Base-by-base conservation (phyloP, 495 filamentous ascomycete species). In the Pseudomonodictys pantanalensis region DNA sequence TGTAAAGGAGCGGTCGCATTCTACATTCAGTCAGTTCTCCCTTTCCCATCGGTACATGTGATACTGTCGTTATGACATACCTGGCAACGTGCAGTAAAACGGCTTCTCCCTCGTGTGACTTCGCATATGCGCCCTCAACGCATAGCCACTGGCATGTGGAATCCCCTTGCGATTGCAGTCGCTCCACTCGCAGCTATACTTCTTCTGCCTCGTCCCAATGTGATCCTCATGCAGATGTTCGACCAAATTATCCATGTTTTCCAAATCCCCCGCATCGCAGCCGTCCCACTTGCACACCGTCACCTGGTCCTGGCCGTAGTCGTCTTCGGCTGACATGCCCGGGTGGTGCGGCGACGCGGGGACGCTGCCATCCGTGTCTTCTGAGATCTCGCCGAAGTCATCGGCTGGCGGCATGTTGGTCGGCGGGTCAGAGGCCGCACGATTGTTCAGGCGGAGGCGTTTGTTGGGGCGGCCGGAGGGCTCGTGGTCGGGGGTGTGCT, bases 61-160 rank as follows among this genome's bases (percentile, higher is more conserved):
- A 5, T 15, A 15, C 38, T 12, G 38, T 41, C 3, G 38, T 4
- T n/a, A 49, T 23, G 39, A 18, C 76, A 56, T 81, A 96, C 93
- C 93, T 38, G 93, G 93, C 22, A 98, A 73, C 12, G 87, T 86
- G 73, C 93, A 98, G 72, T 95, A 97, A 67, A 97, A 98, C 0
- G 93, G 93, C 73, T 98, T 98, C 77, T 98, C 95, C 71, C 91
- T 83, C 1, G 93, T 98, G 75, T 98, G 93, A 69, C 90, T 96
- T 70, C 93, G 75, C 91, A 97, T 97, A 73, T 98, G 93, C 23
- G 95, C 93, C 69, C 91, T 88, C 59, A 98, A 76, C 12, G 93
- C 93, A 75, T 98, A 98, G 10, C 89, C 95, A 66, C 90, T 95
- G 4, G 92, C 92, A 75, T 98, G 93, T 15, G 88, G 83, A 74